Evolutionary conservation across 129 eudicot genomes (phyloP).

Genomic region (Deinandra increscens): DNA sequence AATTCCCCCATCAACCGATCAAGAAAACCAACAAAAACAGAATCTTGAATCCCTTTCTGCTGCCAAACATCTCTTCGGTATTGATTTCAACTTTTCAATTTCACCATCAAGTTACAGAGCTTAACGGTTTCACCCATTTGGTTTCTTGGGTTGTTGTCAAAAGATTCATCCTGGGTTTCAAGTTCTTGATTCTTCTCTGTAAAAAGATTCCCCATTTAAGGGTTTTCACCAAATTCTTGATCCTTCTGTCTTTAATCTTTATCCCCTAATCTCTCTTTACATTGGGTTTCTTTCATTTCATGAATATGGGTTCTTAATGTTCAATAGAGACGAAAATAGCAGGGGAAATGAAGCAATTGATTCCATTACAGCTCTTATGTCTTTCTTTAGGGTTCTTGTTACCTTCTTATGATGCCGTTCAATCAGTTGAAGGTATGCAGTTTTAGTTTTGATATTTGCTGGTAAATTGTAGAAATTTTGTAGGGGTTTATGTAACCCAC

Average conservation of each 20-base stretch:
- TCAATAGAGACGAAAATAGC: not conserved
- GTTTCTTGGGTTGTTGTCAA: not conserved
- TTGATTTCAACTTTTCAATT: not conserved
- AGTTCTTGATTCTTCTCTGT: conserved; percentile 18
- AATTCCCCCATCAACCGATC: not conserved
- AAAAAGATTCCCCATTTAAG: conserved; percentile 27
- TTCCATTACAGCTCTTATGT: conserved; percentile 45
- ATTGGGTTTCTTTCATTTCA: conserved; percentile 25
- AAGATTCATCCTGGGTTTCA: not conserved
- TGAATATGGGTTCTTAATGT: conserved; percentile 12
- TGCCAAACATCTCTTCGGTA: conserved; percentile 13
- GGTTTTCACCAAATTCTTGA: conserved; percentile 11
- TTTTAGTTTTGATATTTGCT: conserved; percentile 1
- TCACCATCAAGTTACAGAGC: not conserved
- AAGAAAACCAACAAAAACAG: conserved; percentile 1
- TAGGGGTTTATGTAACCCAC: conserved; percentile 6
- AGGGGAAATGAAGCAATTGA: conserved; percentile 51
- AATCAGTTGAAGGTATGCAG: conserved; percentile 57
- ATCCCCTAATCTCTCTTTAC: not conserved
- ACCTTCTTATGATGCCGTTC: conserved; percentile 46
- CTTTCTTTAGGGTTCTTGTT: conserved; percentile 50
- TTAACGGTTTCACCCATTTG: not conserved
- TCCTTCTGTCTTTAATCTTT: conserved; percentile 23
- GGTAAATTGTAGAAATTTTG: conserved; percentile 21
- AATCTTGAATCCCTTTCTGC: conserved; percentile 16